These are phyloP conservation scores for Phanerodontia chrysosporium DNA, from an alignment of 768 basidiomycete genomes.

Conservation along the genomic window DNA sequence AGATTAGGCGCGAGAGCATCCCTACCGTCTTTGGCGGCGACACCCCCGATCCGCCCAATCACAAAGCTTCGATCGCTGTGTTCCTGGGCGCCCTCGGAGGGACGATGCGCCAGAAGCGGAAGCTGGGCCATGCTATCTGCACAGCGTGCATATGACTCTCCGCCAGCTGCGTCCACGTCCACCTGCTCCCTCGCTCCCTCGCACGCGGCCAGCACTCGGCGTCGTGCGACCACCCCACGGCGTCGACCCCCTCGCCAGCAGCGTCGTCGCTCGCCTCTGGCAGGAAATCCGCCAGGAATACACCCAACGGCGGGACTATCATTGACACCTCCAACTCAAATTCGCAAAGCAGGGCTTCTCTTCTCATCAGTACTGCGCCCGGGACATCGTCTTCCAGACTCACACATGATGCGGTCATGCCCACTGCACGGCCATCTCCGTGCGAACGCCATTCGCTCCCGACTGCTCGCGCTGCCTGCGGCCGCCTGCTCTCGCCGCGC, in stretches of 20 bases:
- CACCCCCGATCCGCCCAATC: slow-evolving; percentile 5
- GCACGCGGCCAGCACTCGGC: neutral
- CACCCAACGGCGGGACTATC: neutral
- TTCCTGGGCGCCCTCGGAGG: slow-evolving; percentile 7
- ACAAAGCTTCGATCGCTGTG: slow-evolving; percentile 5
- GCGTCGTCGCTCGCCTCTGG: no score
- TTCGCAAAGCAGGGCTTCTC: neutral
- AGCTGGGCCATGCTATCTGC: neutral
- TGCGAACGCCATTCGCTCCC: neutral
- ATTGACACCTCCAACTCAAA: neutral
- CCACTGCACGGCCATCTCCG: neutral
- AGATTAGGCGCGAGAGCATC: slow-evolving; percentile 8
- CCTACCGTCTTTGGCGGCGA: neutral
- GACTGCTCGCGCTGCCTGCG: neutral
- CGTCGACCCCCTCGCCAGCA: no score
- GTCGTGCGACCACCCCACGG: no score
- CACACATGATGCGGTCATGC: neutral
- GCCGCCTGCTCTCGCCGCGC: neutral
- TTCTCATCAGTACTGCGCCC: neutral
- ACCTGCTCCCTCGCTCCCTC: neutral
- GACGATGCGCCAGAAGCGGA: neutral
- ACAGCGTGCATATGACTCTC: neutral
- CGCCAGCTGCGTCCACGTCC: neutral
- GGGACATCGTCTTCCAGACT: neutral
- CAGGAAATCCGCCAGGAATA: no score